These are phyloP conservation scores for Aphanoascus verrucosus DNA, from an alignment of 2,329 filamentous ascomycete species.

Conservation along the genomic window DNA sequence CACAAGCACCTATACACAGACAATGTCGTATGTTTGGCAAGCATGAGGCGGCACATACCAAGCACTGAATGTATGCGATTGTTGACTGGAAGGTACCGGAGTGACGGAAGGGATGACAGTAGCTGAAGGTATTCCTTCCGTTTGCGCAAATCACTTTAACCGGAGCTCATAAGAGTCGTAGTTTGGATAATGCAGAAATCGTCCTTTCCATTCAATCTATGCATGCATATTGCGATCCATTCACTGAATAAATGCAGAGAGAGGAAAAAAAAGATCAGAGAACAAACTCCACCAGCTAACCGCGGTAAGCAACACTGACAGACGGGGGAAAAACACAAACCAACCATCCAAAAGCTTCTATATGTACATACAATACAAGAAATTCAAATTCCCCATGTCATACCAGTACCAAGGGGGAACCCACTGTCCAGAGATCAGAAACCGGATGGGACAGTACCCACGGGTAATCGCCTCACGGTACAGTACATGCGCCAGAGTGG, in stretches of 20 bases:
- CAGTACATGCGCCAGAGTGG: constrained; percentile 35
- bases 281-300: constrained; percentile 7
- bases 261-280: too few relatives aligned
- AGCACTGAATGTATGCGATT: too few relatives aligned
- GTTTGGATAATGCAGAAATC: not conserved
- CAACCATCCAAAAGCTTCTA: constrained; percentile 23
- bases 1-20: too few relatives aligned
- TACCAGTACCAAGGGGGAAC: constrained; percentile 25
- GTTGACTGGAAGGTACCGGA: too few relatives aligned
- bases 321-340: constrained; percentile 5
- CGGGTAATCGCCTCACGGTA: constrained; percentile 29
- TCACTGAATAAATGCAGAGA: not conserved
- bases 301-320: not conserved
- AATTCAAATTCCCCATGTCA: constrained; percentile 28
- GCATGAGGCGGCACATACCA: too few relatives aligned
- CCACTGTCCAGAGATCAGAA: not conserved
- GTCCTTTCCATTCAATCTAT: not conserved
- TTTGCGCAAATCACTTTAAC: too few relatives aligned
- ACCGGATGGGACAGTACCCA: constrained; percentile 6
- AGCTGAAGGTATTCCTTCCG: too few relatives aligned
- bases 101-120: too few relatives aligned
- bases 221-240: constrained; percentile 1
- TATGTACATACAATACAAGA: constrained; percentile 33
- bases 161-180: too few relatives aligned
- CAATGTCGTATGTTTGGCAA: too few relatives aligned